These are phyloP conservation scores for Corymbia maculata DNA, from an alignment of 345 rosid species.

Conservation along the genomic window DNA sequence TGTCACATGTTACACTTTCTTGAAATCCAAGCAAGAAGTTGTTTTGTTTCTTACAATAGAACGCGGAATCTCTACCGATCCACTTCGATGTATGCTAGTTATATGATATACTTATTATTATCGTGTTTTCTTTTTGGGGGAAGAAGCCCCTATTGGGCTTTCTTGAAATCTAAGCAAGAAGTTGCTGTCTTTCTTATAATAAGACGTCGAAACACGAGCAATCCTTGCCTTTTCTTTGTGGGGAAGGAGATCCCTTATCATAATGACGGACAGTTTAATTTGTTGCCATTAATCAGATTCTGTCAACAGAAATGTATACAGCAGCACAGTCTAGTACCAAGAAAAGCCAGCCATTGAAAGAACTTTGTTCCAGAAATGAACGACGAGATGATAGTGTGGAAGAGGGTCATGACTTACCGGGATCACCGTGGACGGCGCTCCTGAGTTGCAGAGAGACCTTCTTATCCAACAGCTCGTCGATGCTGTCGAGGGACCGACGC, in stretches of 20 bases:
- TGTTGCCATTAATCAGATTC: background rate
- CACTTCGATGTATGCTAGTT: background rate
- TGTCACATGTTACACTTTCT: background rate
- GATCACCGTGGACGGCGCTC: conserved; percentile 40
- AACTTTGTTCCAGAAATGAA: background rate
- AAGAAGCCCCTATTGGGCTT: background rate
- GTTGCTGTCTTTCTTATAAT: background rate
- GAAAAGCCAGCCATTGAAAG: background rate
- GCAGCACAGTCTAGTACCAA: background rate
- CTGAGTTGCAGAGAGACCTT: conserved; percentile 62
- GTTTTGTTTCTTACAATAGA: no score
- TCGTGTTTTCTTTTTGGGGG: background rate
- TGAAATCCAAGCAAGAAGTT: background rate
- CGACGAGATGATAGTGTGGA: background rate
- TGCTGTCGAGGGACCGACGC: conserved; percentile 55
- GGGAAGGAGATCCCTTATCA: background rate
- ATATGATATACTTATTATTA: no score
- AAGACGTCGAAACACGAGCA: background rate
- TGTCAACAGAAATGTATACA: background rate
- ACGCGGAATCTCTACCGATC: background rate
- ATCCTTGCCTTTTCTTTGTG: background rate
- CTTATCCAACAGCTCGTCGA: conserved; percentile 53
- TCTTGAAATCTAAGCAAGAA: background rate
- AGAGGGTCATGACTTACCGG: conserved; percentile 6
- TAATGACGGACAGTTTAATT: background rate